phyloP scores from a whole-genome alignment of 805 yeast species.

The Tetrapisispora arboricola region DNA sequence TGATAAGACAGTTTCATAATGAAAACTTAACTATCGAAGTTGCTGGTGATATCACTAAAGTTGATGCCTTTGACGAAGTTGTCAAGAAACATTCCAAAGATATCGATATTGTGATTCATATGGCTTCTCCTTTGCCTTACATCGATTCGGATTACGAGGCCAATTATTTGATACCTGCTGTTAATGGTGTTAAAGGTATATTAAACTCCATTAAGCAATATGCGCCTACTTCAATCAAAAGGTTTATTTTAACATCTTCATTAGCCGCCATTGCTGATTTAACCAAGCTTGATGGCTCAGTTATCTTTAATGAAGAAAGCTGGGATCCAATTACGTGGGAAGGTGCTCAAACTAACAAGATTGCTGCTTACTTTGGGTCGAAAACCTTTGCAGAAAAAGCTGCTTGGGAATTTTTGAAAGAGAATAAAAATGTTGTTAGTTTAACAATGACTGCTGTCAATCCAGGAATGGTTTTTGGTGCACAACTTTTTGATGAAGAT shows the following conservation, averaged over 20 bases:
- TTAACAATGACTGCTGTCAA: constrained; percentile 40
- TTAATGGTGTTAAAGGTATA: constrained; percentile 41
- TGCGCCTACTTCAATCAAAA: constrained; percentile 34
- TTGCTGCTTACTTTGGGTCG: constrained; percentile 44
- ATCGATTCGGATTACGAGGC: constrained; percentile 33
- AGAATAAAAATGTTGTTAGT: constrained; percentile 24
- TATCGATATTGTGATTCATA: constrained; percentile 38
- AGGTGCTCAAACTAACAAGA: constrained; percentile 29
- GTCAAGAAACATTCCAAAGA: constrained; percentile 32
- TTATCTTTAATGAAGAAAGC: constrained; percentile 35
- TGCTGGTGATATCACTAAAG: constrained; percentile 28
- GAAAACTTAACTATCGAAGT: constrained; percentile 25
- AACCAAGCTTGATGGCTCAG: constrained; percentile 25
- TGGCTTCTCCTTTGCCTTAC: constrained; percentile 38
- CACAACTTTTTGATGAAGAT: constrained; percentile 42
- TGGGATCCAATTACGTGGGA: constrained; percentile 49
- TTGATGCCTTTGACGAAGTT: constrained; percentile 38
- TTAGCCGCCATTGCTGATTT: constrained; percentile 38
- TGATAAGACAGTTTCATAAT: constrained; percentile 25
- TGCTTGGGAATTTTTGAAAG: constrained; percentile 45
- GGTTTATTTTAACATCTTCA: constrained; percentile 47
- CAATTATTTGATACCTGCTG: constrained; percentile 44
- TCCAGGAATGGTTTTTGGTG: constrained; percentile 52
- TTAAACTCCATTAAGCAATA: constrained; percentile 34
- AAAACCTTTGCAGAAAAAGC: constrained; percentile 51